These are phyloP conservation scores for Platanthera guangdongensis DNA, from an alignment of 106 monocot species.

Conservation along the genomic window DNA sequence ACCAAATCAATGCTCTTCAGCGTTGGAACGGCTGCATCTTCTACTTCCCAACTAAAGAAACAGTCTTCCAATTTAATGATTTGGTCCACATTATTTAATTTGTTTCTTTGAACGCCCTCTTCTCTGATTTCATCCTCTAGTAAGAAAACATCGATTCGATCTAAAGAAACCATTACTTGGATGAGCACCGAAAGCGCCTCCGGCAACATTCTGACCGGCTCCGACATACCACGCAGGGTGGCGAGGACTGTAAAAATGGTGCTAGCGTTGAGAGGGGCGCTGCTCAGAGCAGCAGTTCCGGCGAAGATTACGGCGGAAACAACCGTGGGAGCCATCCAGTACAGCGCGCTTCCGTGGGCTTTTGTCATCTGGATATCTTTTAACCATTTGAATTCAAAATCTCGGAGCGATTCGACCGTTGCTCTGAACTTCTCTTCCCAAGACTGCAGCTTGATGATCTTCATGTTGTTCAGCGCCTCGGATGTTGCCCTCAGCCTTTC, in stretches of 20 bases:
- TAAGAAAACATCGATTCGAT: slow-evolving; percentile 60
- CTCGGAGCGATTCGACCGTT: slow-evolving; percentile 36
- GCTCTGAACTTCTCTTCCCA: slow-evolving; percentile 73
- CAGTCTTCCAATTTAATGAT: slow-evolving; percentile 24
- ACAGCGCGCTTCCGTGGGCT: slow-evolving; percentile 47
- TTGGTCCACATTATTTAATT: slow-evolving; percentile 1
- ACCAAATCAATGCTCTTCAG: slow-evolving; percentile 31
- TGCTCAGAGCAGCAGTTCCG: slow-evolving; percentile 28
- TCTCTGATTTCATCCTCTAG: slow-evolving; percentile 65
- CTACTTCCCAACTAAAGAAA: slow-evolving; percentile 46
- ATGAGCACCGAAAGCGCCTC: slow-evolving; percentile 64
- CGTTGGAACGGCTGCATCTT: slow-evolving; percentile 19
- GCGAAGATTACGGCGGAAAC: slow-evolving; percentile 64
- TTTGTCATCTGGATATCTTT: slow-evolving; percentile 50
- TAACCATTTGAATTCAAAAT: slow-evolving; percentile 63
- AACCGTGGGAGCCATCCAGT: slow-evolving; percentile 69
- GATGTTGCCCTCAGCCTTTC: slow-evolving; percentile 60
- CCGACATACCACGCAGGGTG: slow-evolving; percentile 52
- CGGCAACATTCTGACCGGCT: slow-evolving; percentile 73
- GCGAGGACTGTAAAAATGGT: slow-evolving; percentile 73
- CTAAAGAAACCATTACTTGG: slow-evolving; percentile 67
- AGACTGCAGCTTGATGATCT: slow-evolving; percentile 78
- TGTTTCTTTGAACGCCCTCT: slow-evolving; percentile 22
- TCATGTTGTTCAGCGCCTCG: slow-evolving; percentile 68
- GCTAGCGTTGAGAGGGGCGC: slow-evolving; percentile 52